phyloP scores from a whole-genome alignment of 2,329 filamentous ascomycete species.

The Sarocladium oryzae region DNA sequence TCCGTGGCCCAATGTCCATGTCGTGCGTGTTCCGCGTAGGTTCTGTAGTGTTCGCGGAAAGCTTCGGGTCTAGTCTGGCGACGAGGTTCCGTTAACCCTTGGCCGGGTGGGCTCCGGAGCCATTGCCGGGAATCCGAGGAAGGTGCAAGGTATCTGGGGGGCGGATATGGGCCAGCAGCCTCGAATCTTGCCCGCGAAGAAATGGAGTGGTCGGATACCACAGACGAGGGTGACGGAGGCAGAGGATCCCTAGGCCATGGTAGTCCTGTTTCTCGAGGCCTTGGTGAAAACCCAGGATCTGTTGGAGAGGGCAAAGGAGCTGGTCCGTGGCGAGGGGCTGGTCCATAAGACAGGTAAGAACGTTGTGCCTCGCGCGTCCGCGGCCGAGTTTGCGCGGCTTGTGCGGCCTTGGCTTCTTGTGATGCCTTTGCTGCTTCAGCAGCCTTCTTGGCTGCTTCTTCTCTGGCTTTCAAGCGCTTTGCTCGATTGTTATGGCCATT shows the following conservation, averaged over 20 bases:
- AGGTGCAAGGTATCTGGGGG: background rate
- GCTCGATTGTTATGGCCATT: slow-evolving; percentile 87
- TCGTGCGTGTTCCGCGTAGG: background rate
- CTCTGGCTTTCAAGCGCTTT: slow-evolving; percentile 36
- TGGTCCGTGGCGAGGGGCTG: background rate
- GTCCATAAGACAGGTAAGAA: background rate
- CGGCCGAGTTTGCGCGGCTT: background rate
- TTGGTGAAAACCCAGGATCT: background rate
- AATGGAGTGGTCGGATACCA: background rate
- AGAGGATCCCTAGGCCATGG: background rate
- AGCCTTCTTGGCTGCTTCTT: background rate
- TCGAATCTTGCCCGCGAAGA: background rate
- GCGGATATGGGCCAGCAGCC: background rate
- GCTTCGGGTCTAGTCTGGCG: background rate
- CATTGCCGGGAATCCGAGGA: background rate
- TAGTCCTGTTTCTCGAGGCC: background rate
- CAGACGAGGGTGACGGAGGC: slow-evolving; percentile 1
- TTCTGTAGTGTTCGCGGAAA: background rate
- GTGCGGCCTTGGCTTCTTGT: background rate
- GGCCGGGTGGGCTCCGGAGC: background rate
- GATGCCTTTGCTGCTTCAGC: background rate
- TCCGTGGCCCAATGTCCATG: background rate
- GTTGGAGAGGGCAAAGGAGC: slow-evolving; percentile 1
- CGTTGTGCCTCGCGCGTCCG: background rate
- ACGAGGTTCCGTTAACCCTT: background rate